A percentile compares a stretch with the other conserved stretches of the same genome.
phyloP scores from a whole-genome alignment of 2,329 filamentous ascomycete species.

The Colletotrichum zoysiae region DNA sequence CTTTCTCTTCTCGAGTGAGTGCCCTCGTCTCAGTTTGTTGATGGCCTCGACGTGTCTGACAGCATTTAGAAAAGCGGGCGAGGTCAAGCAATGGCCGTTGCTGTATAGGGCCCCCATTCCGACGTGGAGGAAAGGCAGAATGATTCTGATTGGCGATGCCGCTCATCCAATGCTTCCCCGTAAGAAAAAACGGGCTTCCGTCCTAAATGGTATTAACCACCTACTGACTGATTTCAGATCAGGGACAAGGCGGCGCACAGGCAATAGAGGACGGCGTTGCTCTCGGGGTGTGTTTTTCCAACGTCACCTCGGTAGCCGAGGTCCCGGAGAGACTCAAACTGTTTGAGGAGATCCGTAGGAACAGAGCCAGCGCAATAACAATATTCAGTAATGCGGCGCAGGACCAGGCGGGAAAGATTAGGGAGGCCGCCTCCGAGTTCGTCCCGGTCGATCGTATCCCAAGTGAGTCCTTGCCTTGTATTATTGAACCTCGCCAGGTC shows the following conservation, averaged over 20 bases:
- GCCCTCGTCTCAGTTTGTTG: neutral
- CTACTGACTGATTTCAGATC: conserved; percentile 46
- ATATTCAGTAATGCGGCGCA: conserved; percentile 55
- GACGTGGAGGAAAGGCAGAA: conserved; percentile 49
- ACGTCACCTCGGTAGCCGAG: conserved; percentile 39
- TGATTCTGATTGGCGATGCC: conserved; percentile 53
- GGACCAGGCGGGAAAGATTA: conserved; percentile 49
- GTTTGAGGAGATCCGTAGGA: conserved; percentile 46
- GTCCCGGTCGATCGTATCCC: conserved; percentile 48
- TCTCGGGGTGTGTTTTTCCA: conserved; percentile 48
- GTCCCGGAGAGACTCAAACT: conserved; percentile 45
- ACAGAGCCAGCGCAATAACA: conserved; percentile 52
- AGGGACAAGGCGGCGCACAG: conserved; percentile 54
- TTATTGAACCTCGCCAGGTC: neutral
- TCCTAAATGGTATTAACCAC: neutral
- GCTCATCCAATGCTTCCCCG: conserved; percentile 56
- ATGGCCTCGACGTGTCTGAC: neutral
- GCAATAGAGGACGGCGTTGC: conserved; percentile 53
- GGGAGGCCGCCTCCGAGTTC: conserved; percentile 45
- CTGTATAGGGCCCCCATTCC: conserved; percentile 51
- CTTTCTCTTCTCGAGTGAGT: conserved; percentile 48
- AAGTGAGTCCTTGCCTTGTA: conserved; percentile 44
- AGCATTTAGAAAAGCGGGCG: conserved; percentile 49
- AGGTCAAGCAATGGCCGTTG: conserved; percentile 53
- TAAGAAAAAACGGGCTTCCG: conserved; percentile 40